A percentile compares a stretch with the other conserved stretches of the same genome.
Evolutionary conservation across 768 basidiomycete species (phyloP).

Genomic region (Collybiopsis confluens): DNA sequence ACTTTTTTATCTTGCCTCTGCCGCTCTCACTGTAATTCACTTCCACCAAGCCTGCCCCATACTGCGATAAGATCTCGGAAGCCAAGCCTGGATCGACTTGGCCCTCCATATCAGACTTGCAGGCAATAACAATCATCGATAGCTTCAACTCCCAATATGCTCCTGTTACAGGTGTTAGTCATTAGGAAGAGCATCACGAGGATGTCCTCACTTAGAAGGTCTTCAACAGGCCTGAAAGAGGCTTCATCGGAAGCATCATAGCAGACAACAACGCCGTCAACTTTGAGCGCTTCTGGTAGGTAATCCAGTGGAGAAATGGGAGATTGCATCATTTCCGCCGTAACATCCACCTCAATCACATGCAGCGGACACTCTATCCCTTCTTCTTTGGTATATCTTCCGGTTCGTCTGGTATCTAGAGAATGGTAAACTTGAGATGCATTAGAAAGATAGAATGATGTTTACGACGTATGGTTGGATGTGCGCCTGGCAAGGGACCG

Average conservation of each 20-base stretch:
- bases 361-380: conserved; percentile 42
- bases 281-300: conserved; percentile 55
- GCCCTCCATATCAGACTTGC: conserved; percentile 73
- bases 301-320: conserved; percentile 20
- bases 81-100: conserved; percentile 56
- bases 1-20: conserved; percentile 67
- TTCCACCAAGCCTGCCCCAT: conserved; percentile 78
- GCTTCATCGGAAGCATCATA: conserved; percentile 66
- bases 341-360: conserved; percentile 53
- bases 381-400: conserved; percentile 30
- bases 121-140: conserved; percentile 74
- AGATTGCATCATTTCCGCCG: conserved; percentile 26
- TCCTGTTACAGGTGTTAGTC: conserved; percentile 32
- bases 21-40: conserved; percentile 55
- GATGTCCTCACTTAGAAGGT: conserved; percentile 63
- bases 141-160: conserved; percentile 53
- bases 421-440: conserved; percentile 8
- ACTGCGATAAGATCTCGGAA: conserved; percentile 44
- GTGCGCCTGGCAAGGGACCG: conserved; percentile 25
- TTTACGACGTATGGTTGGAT: conserved; percentile 39
- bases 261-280: conserved; percentile 82
- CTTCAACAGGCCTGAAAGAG: conserved; percentile 65
- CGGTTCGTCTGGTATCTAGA: conserved; percentile 28
- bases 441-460: neutral
- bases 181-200: conserved; percentile 5